Conservation (phyloP, 2,329 filamentous ascomycete genomes). For the Fusarium mexicanum region DNA sequence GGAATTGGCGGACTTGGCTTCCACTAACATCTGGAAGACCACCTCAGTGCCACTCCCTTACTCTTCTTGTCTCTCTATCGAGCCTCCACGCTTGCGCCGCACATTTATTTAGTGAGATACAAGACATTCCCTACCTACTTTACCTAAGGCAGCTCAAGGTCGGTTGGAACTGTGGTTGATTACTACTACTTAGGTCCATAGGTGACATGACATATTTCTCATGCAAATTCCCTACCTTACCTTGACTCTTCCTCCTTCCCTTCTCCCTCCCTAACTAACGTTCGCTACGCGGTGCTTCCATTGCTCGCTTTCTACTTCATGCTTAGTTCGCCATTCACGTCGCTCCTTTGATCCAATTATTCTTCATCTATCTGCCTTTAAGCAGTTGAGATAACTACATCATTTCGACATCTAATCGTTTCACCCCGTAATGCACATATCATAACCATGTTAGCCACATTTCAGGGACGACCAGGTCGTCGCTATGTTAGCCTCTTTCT, state of each 20-base stretch:
- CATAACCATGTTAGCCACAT: conserved; percentile 46
- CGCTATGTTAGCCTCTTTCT: conserved; percentile 47
- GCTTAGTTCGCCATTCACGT: conserved; percentile 4
- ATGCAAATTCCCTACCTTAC: background rate
- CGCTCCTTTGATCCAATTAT: conserved; percentile 6
- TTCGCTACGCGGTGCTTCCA: background rate
- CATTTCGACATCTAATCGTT: background rate
- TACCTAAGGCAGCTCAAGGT: background rate
- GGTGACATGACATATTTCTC: background rate
- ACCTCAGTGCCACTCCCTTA: conserved; percentile 9
- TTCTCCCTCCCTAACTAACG: background rate
- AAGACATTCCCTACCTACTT: background rate
- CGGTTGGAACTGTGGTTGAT: background rate
- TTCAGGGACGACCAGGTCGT: conserved; percentile 46
- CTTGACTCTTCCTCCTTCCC: background rate
- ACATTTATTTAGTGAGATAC: conserved; percentile 1
- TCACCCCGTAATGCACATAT: conserved; percentile 27
- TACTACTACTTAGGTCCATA: background rate
- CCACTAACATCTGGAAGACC: background rate
- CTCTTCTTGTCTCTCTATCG: conserved; percentile 16
- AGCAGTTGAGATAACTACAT: conserved; percentile 2
- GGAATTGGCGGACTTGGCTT: conserved; percentile 1
- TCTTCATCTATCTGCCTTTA: background rate
- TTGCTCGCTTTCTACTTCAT: background rate
- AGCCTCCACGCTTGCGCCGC: conserved; percentile 7